phyloP scores from a whole-genome alignment of 768 basidiomycete genomes.

The Tulasnella sp. region DNA sequence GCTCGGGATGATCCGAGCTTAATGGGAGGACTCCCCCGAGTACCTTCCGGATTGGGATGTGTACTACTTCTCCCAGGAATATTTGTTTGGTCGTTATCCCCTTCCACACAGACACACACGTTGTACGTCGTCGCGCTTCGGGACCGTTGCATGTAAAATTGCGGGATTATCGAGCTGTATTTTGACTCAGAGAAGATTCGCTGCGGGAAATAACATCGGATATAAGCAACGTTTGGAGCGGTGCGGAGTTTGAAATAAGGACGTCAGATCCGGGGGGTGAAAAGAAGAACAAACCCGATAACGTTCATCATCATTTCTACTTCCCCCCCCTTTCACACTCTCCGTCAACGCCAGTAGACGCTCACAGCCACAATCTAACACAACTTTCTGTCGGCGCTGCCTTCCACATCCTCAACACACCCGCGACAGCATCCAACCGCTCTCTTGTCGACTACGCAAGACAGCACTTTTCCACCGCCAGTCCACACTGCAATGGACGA shows the following conservation, averaged over 20 bases:
- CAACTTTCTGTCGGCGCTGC: background rate
- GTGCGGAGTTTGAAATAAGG: background rate
- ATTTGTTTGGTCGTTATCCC: background rate
- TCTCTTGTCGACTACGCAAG: background rate
- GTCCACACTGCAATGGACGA: background rate
- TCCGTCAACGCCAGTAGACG: background rate
- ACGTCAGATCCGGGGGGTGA: background rate
- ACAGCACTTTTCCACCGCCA: background rate
- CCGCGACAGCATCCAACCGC: background rate
- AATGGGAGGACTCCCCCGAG: background rate
- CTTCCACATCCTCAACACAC: background rate
- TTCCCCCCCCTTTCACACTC: conserved; percentile 8
- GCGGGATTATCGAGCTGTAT: background rate
- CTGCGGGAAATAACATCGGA: background rate
- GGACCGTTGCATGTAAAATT: background rate
- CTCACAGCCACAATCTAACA: conserved; percentile 4
- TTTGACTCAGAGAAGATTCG: background rate
- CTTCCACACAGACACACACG: conserved; percentile 7
- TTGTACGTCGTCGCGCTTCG: background rate
- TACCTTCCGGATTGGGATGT: background rate
- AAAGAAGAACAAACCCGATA: conserved; percentile 5
- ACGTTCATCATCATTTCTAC: conserved; percentile 12
- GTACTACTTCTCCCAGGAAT: background rate
- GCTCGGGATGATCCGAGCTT: conserved; percentile 7
- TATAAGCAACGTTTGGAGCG: background rate